Base-by-base conservation (phyloP, 495 filamentous ascomycete species). In the Lophiostoma macrostomum region DNA sequence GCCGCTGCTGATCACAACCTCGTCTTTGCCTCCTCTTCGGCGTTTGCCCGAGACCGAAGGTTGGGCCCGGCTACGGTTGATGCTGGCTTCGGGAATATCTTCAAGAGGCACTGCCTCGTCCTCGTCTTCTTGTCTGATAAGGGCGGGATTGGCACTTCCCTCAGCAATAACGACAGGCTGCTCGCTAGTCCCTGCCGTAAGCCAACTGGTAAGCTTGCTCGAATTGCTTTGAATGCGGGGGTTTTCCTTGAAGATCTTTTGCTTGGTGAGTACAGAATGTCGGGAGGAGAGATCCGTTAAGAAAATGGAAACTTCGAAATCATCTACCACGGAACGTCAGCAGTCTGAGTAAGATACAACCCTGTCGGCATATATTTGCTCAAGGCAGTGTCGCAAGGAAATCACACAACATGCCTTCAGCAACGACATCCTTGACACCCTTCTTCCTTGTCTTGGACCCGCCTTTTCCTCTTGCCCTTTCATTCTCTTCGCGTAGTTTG, bases 231-330 rank as follows among this genome's bases (percentile, higher is more conserved):
- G 73, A 28, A 85, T 40, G 3, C 58, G 56, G 53, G 71, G 73
- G 67, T 76, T 78, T 40, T 82, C 61, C 65, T 80, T 58, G 79
- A 88, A 74, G 66, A 74, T 64, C 69, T 95, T 97, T 47, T 83
- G 79, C 64, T 91, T 91, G 55, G 85, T 85, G 44, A 97, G 78
- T 8, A 98, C 76, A 13, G 88, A 84, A 74, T 97, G 91, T 24
- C 90, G 81, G n/a, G 87, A 88, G 19, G 83, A 84, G 5, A 83
- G 84, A 68, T 95, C 87, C 28, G 86, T 94, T 60, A 98, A 79
- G 71, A 96, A 98, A 54, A 97, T 83, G 14, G 88, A 85, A 31
- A 95, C 87, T 65, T 96, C 90, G 63, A 96, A 98, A 42, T 94
- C 91, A 73, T 96, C 93, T 94, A 66, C 48, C 7, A n/a, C n/a